Evolutionary conservation across 176 grass and related monocot species (phyloP).

Genomic region (Elaeis guineensis): DNA sequence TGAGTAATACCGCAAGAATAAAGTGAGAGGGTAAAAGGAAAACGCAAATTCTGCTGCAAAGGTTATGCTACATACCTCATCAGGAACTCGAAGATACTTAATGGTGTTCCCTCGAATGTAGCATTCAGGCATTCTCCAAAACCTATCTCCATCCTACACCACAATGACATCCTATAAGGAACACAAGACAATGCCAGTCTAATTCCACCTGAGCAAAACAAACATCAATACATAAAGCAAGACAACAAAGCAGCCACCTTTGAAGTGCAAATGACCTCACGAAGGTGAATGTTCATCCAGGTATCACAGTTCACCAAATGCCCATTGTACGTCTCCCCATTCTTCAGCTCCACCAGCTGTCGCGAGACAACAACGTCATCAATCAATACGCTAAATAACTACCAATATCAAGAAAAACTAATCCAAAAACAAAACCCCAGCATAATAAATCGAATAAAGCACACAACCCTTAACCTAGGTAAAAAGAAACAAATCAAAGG

Average conservation of each 20-base stretch:
- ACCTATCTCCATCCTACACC: conserved; percentile 90
- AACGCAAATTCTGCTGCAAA: neutral
- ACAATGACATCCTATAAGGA: conserved; percentile 20
- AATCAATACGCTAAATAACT: neutral
- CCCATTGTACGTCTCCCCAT: conserved; percentile 96
- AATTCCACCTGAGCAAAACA: neutral
- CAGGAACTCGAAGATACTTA: conserved; percentile 97
- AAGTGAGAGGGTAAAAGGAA: no score
- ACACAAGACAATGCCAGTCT: conserved; percentile 8
- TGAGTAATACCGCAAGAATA: no score
- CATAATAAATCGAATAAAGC: neutral
- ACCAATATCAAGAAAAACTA: neutral
- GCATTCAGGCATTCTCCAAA: conserved; percentile 99
- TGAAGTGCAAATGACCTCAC: conserved; percentile 98
- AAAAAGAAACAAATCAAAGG: neutral
- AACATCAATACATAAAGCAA: neutral
- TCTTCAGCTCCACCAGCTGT: conserved; percentile 97
- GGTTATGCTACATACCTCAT: conserved; percentile 54
- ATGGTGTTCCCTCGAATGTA: conserved; percentile 98
- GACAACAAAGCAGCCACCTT: conserved; percentile 41
- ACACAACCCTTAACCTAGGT: neutral
- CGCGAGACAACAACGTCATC: neutral
- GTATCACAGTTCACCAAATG: conserved; percentile 99
- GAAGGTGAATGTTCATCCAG: conserved; percentile 99
- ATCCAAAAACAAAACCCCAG: neutral